Base-by-base conservation (phyloP, 441 rosid species). In the Eruca vesicaria region DNA sequence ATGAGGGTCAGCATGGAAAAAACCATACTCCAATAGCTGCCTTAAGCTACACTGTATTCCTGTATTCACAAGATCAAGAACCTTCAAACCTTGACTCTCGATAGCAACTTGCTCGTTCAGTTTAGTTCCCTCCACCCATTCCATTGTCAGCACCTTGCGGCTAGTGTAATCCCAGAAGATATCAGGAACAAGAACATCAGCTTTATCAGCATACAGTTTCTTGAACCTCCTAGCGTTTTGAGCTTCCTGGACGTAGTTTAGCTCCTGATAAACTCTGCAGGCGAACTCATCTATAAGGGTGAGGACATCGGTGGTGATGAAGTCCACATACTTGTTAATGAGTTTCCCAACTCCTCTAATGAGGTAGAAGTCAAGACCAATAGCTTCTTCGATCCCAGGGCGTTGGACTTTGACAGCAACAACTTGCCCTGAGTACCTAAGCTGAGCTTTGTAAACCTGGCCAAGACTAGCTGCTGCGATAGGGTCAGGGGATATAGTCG, bases 1-100 rank as follows among this genome's bases (percentile, higher is more conserved):
- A 84, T 95, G 98, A 83, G 99, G 99, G 65, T 95, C 99, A 14
- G 98, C 99, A 71, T 95, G 99, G 74, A 95, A 95, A 69, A 88
- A 95, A 1, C 99, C 99, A 62, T 91, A 89, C 84, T 95, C 99
- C 2, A 95, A 91, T 58, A 95, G 88, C 68, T 95, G 99, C 75
- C 99, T 85, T 66, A 95, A 85, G 78, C 97, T 93, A 79, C 99
- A 95, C 43, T 93, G 96, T 57, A 95, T 91, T 33, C 99, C 99
- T 0, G 97, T 85, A 71, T 84, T 95, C 43, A 95, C 99, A 20
- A 95, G 86, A 84, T 95, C 99, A 45, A 95, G 76, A 80, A 95
- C 92, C 71, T 93, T 93, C 67, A 95, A 75, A 26, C 99, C 99
- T 78, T 93, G 99, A 52, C 80, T 86, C 85, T 95, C 91, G 63